These are phyloP conservation scores for Mariannaea sp. DNA, from an alignment of 2,329 filamentous ascomycete genomes.

Conservation along the genomic window DNA sequence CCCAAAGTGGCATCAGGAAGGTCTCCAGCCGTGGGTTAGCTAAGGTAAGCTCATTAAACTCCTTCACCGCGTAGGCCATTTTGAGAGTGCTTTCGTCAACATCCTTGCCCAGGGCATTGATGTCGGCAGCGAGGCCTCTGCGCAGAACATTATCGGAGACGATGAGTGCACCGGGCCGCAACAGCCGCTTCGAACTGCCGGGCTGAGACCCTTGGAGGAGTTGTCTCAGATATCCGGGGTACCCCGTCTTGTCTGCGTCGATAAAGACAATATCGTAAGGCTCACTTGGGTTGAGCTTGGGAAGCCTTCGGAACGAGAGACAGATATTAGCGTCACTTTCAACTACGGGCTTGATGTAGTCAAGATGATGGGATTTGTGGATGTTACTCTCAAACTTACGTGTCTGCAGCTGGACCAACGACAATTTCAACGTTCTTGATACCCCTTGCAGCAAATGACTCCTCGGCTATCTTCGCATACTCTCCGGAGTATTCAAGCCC, in stretches of 20 bases:
- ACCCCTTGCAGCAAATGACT: constrained; percentile 46
- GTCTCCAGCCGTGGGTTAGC: constrained; percentile 45
- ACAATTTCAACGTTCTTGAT: constrained; percentile 53
- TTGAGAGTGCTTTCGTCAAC: constrained; percentile 25
- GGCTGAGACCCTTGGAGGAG: constrained; percentile 52
- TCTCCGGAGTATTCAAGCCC: constrained; percentile 52
- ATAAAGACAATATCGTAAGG: constrained; percentile 61
- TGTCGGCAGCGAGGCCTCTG: constrained; percentile 52
- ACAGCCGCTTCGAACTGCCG: constrained; percentile 45
- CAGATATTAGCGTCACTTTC: constrained; percentile 13
- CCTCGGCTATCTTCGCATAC: constrained; percentile 49
- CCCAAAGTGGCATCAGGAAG: constrained; percentile 50
- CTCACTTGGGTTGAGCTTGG: constrained; percentile 36
- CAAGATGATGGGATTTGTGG: too few relatives aligned
- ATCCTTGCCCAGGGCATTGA: constrained; percentile 28
- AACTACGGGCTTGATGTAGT: too few relatives aligned
- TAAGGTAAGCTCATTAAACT: constrained; percentile 44
- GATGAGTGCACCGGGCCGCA: constrained; percentile 55
- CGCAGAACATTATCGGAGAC: constrained; percentile 60
- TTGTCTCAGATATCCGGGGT: constrained; percentile 52
- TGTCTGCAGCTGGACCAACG: constrained; percentile 52
- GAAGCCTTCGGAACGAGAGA: constrained; percentile 28
- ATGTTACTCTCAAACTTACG: constrained; percentile 44
- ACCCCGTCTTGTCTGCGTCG: constrained; percentile 59
- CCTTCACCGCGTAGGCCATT: constrained; percentile 39